Conservation (phyloP, 1,284 basidiomycete species). For the Sanghuangporus sanghuang region DNA sequence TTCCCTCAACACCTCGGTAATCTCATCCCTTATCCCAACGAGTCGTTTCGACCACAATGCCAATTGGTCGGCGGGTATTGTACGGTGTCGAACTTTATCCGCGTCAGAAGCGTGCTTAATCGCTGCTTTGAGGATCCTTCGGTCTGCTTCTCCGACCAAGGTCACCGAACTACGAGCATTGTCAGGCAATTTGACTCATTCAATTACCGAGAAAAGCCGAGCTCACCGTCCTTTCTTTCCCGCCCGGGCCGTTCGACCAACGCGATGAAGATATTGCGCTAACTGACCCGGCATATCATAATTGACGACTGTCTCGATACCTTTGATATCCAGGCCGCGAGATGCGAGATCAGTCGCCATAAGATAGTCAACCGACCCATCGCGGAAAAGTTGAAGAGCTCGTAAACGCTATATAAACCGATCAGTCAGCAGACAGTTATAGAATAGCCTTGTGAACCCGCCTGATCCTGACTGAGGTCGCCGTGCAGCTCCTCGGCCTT, state of each 20-base stretch:
- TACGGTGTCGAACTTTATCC: constrained; percentile 86
- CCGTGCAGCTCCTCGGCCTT: constrained; percentile 92
- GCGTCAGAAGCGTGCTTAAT: constrained; percentile 82
- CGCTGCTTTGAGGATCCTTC: constrained; percentile 94
- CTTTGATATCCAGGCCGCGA: constrained; percentile 95
- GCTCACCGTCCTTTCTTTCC: constrained; percentile 82
- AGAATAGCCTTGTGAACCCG: constrained; percentile 27
- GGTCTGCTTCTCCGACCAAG: constrained; percentile 92
- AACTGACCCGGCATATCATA: constrained; percentile 96
- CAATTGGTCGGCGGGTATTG: constrained; percentile 80
- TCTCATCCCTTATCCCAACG: constrained; percentile 72
- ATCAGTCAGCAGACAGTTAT: neutral
- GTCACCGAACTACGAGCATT: constrained; percentile 74
- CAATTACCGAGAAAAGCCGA: constrained; percentile 23
- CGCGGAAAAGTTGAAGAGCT: constrained; percentile 84
- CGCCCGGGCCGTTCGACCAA: constrained; percentile 94
- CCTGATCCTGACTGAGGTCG: constrained; percentile 93
- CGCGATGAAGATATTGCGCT: constrained; percentile 93
- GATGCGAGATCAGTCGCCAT: constrained; percentile 96
- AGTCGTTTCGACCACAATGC: constrained; percentile 69
- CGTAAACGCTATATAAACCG: constrained; percentile 63
- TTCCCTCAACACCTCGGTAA: constrained; percentile 80
- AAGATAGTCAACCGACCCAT: constrained; percentile 81
- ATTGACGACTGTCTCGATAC: constrained; percentile 96
- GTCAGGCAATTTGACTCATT: constrained; percentile 16